Evolutionary conservation across 352 stramenopile species (phyloP).

Genomic region (Globisporangium polare): DNA sequence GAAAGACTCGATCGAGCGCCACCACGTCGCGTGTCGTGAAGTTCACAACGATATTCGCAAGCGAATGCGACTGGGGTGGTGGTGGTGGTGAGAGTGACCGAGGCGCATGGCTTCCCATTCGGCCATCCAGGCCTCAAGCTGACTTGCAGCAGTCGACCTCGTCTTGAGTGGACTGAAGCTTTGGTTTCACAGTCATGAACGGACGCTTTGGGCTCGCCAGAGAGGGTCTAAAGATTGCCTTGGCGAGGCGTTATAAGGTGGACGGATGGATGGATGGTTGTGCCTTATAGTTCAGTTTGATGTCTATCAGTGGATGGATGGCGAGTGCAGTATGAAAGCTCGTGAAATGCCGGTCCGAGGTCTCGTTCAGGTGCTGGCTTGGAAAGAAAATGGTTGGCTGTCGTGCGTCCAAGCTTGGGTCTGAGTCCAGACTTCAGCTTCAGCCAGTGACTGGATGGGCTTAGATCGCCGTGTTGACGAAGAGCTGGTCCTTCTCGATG

Average conservation of each 20-base stretch:
- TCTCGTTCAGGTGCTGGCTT: neutral
- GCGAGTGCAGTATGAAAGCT: neutral
- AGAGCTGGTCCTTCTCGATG: slow-evolving; percentile 44
- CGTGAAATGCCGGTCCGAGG: neutral
- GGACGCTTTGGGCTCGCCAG: too few relatives aligned
- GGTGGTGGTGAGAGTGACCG: neutral
- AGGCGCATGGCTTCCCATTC: slow-evolving; percentile 2
- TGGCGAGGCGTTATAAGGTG: too few relatives aligned
- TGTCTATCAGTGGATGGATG: neutral
- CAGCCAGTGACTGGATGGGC: neutral
- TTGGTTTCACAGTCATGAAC: too few relatives aligned
- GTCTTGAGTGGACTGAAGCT: too few relatives aligned
- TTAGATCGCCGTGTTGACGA: slow-evolving; percentile 51
- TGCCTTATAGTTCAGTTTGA: too few relatives aligned
- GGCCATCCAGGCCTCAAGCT: neutral
- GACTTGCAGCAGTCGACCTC: neutral
- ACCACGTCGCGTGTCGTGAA: slow-evolving; percentile 1
- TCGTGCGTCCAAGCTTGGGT: neutral
- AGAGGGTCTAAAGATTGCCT: too few relatives aligned
- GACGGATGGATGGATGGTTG: too few relatives aligned
- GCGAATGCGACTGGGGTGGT: neutral
- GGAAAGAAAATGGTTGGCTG: neutral
- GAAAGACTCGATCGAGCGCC: slow-evolving; percentile 21
- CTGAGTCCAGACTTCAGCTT: neutral
- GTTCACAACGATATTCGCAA: neutral